Evolutionary conservation across 129 eudicot species (phyloP), one percentile per base, ranked within the genome.

Genomic region (Helianthus annuus): DNA sequence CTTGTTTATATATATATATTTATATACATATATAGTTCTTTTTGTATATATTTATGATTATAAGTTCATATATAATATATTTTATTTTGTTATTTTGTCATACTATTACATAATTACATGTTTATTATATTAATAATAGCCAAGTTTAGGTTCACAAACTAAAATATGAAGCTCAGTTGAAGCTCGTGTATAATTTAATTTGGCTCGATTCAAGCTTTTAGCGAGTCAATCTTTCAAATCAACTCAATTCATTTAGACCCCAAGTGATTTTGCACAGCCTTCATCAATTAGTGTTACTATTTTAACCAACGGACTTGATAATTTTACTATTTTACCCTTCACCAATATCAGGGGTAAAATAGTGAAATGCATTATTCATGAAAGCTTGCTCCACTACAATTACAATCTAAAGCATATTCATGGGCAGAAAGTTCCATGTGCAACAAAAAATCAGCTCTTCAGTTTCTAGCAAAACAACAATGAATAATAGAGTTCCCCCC

Each of bases 381-480:
- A 53, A 16, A 16, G 59, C 10, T 16, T 53, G 59, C 59, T 15
- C 11, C 27, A 53, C 3, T 53, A 16, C 24, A 15, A 53, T 17
- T 16, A 53, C 29, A 8, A 2, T 53, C 27, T 53, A 16, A 53
- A 53, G 29, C 24, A 17, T 7, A 56, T 17, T 10, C 62, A 19
- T 22, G 8, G 62, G 14, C 12, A 7, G 10, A 19, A 56, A 19
- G 36, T 56, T 56, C 36, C 14, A 19, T 22, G 36, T 56, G 62
- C 24, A 56, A 56, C 62, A 19, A 56, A 56, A 52, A 56, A 56
- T 56, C 14, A 56, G 62, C 62, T 56, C 62, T 10, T 19, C 17
- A 17, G 24, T 55, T 17, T 55, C 61, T 55, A 19, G 4, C 10
- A 10, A 55, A 17, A 56, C 24, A 56, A 19, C 62, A 56, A 56